Percentiles rank a stretch among this genome's conserved stretches.
Evolutionary conservation across 352 stramenopile genomes (phyloP).

Genomic region (Globisporangium lucens): DNA sequence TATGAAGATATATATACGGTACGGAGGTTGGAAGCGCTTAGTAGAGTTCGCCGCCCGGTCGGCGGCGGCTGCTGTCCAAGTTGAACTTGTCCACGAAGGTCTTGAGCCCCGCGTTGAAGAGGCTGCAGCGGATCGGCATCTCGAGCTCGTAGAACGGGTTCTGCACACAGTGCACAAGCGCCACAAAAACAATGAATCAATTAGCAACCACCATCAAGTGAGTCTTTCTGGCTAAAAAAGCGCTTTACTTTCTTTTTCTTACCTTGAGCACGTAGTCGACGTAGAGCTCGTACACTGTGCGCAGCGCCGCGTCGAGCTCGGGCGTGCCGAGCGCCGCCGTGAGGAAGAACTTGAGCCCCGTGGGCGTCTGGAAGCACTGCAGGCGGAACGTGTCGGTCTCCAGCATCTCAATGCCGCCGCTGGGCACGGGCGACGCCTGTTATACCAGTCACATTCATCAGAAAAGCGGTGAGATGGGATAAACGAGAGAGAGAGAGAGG

Average conservation of each 20-base stretch:
- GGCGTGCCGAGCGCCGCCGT: constrained; percentile 84
- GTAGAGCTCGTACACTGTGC: constrained; percentile 93
- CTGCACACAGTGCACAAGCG: constrained; percentile 21
- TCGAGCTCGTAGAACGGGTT: constrained; percentile 96
- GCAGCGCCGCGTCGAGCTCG: constrained; percentile 83
- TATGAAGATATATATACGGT: neutral
- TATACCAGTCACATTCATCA: neutral
- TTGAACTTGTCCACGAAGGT: constrained; percentile 88
- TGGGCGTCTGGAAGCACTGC: constrained; percentile 92
- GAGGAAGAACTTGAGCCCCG: constrained; percentile 93
- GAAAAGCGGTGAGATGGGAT: neutral
- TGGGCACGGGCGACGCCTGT: constrained; percentile 76
- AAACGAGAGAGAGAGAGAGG: neutral
- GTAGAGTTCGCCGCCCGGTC: constrained; percentile 38
- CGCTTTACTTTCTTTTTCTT: neutral
- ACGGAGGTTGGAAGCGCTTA: constrained; percentile 13
- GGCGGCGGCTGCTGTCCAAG: constrained; percentile 51
- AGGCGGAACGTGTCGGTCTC: constrained; percentile 91
- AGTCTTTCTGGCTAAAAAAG: neutral
- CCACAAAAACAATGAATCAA: neutral
- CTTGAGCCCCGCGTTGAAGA: constrained; percentile 90
- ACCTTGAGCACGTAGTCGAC: constrained; percentile 95
- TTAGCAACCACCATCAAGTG: neutral
- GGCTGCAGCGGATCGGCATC: constrained; percentile 93
- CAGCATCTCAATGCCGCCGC: constrained; percentile 88